phyloP scores from a whole-genome alignment of 2,329 filamentous ascomycete genomes.

The Cercospora citrullina region DNA sequence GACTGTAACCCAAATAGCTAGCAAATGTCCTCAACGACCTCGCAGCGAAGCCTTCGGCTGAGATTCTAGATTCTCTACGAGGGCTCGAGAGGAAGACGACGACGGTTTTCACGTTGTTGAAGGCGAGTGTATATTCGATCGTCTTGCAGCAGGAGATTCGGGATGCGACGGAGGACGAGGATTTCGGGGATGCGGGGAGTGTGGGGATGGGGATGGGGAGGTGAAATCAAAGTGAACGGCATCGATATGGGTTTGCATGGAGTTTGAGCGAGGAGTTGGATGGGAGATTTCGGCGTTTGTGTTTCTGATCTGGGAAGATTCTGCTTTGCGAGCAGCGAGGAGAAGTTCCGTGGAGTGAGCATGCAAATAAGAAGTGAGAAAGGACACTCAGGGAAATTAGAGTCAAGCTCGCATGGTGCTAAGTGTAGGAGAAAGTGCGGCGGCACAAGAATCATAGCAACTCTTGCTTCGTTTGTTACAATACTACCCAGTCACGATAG shows the following conservation, averaged over 20 bases:
- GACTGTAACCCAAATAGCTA: constrained; percentile 38
- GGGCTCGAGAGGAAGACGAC: constrained; percentile 92
- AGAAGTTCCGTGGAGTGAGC: background rate
- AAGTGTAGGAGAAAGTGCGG: background rate
- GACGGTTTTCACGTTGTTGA: constrained; percentile 90
- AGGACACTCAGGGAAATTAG: background rate
- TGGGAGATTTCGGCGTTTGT: background rate
- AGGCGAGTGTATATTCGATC: constrained; percentile 98
- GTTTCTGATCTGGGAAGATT: background rate
- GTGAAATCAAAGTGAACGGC: background rate
- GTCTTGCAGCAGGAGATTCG: constrained; percentile 96
- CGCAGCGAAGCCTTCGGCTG: constrained; percentile 64
- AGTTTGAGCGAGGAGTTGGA: background rate
- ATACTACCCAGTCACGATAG: background rate
- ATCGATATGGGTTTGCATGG: background rate
- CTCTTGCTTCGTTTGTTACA: background rate
- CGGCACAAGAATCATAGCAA: background rate
- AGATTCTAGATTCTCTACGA: constrained; percentile 81
- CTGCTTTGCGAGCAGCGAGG: background rate
- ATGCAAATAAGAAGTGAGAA: background rate
- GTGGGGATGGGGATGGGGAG: constrained; percentile 2
- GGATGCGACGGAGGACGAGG: constrained; percentile 54
- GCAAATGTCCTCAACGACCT: constrained; percentile 64
- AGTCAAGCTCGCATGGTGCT: background rate
- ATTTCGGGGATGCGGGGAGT: background rate